phyloP scores from a whole-genome alignment of 148 eudicot species.

The Bassia scoparia region DNA sequence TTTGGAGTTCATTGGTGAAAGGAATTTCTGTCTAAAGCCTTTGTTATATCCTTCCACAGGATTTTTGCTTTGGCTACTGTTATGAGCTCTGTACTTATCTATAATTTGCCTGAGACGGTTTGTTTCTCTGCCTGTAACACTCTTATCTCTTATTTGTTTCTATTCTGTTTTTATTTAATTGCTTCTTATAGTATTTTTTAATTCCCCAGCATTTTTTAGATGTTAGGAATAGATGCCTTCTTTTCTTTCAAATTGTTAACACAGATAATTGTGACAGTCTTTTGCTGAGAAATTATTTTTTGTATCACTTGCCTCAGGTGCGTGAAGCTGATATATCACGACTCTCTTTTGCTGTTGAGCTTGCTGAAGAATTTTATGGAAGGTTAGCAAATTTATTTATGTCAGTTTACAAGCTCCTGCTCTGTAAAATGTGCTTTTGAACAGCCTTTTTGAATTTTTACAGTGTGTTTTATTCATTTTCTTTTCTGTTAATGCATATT shows the following conservation, averaged over 20 bases:
- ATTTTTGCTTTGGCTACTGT: slow-evolving; percentile 93
- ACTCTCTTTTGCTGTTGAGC: slow-evolving; percentile 94
- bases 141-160: slow-evolving; percentile 27
- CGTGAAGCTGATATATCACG: slow-evolving; percentile 99
- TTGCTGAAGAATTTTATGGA: slow-evolving; percentile 99
- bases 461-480: not conserved
- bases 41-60: slow-evolving; percentile 44
- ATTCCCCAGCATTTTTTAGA: not conserved
- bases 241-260: not conserved
- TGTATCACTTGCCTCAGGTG: slow-evolving; percentile 37
- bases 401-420: not conserved
- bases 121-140: slow-evolving; percentile 41
- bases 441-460: not conserved
- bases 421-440: not conserved
- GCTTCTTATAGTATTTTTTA: not conserved
- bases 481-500: not conserved
- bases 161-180: no score
- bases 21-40: slow-evolving; percentile 13
- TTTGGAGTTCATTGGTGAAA: slow-evolving; percentile 10
- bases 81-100: slow-evolving; percentile 88
- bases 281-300: not conserved
- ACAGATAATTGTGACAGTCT: not conserved
- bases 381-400: slow-evolving; percentile 41
- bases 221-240: not conserved
- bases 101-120: slow-evolving; percentile 98